Base-by-base conservation (phyloP, 106 monocot species). In the Acorus calamus region DNA sequence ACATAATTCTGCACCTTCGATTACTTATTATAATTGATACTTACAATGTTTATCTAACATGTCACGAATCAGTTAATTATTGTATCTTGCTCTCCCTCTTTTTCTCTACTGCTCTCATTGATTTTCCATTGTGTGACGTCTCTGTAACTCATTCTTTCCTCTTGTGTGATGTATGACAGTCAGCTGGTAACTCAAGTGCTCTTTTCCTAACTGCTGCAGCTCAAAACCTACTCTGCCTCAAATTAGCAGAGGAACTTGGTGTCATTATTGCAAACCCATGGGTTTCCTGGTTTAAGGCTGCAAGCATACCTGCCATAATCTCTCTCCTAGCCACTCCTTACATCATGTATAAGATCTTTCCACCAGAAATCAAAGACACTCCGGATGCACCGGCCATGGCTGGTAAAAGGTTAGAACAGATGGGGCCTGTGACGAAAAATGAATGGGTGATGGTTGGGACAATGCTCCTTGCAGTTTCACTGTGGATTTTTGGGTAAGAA, bases 161-260 rank as follows among this genome's bases (percentile, higher is more conserved):
- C 14, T 42, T 66, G 51, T 57, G 50, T 80, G 69, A 57, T 71
- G 62, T 42, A 69, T 78, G 73, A 52, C 87, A 96, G 90, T 77
- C 84, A 64, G 80, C 87, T 70, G 84, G 87, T 69, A 90, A 85
- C 75, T 96, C 96, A 46, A 90, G 90, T 82, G 90, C 96, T 59
- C 80, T 96, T 63, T 96, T 87, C 77, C 80, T 90, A 47, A 96
- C 96, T 67, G 87, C 90, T 67, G 90, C 96, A 68, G 96, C 90
- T 72, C 90, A 90, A 78, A 96, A 96, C 66, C 71, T 91, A 6
- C 73, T 96, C 56, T 96, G 96, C 70, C 84, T 96, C 44, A 96
- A 91, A 71, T 71, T 96, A 74, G 87, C 90, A 8, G 90, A 96
- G 72, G 87, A 87, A 72, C 78, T 96, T 72, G 96, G 90, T n/a